A percentile compares a stretch with the other conserved stretches of the same genome.
phyloP scores from a whole-genome alignment of 148 eudicot genomes.

The Diospyros lotus region DNA sequence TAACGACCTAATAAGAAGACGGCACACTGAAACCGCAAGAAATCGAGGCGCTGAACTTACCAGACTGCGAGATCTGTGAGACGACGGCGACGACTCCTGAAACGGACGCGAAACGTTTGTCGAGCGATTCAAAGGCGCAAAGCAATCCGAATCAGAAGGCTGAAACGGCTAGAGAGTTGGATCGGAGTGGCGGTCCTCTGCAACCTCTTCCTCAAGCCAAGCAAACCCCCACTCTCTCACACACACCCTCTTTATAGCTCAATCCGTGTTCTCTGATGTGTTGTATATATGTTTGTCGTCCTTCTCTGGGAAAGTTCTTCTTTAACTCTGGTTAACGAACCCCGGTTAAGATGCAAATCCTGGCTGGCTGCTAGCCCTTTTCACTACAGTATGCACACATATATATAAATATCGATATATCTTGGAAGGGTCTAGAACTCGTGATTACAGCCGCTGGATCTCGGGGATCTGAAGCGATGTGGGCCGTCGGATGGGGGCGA shows the following conservation, averaged over 20 bases:
- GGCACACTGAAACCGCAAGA: neutral
- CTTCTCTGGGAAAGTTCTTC: slow-evolving; percentile 10
- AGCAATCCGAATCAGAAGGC: slow-evolving; percentile 9
- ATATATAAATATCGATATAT: neutral
- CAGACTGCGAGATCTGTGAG: slow-evolving; percentile 30
- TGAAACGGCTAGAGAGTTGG: neutral
- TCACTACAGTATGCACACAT: neutral
- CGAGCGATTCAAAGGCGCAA: neutral
- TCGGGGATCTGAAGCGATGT: neutral
- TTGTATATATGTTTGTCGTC: neutral
- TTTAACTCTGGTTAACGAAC: slow-evolving; percentile 11
- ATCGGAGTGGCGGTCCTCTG: neutral
- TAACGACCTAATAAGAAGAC: neutral
- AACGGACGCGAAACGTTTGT: neutral
- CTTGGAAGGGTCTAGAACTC: slow-evolving; percentile 34
- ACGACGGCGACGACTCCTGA: neutral
- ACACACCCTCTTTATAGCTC: neutral
- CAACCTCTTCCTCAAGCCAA: neutral
- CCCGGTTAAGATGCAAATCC: slow-evolving; percentile 17
- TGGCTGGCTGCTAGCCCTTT: neutral
- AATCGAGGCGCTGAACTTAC: slow-evolving; percentile 16
- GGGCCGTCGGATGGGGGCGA: slow-evolving; percentile 13
- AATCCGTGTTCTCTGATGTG: neutral
- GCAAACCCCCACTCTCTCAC: neutral
- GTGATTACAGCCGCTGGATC: slow-evolving; percentile 18